These are phyloP conservation scores for Ormosia semicastrata DNA, from an alignment of 306 rosid species.

Conservation along the genomic window DNA sequence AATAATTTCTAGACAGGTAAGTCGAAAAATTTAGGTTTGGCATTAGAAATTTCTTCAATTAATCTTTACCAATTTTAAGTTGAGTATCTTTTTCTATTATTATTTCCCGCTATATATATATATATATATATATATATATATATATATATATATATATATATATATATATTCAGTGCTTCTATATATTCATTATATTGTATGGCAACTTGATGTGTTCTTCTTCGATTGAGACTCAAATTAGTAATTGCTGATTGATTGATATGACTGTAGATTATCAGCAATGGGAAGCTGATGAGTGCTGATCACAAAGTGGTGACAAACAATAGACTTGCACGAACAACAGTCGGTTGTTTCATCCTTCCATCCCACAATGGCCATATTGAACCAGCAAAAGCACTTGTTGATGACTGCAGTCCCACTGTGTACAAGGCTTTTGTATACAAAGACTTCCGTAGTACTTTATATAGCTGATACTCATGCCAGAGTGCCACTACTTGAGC, in stretches of 20 bases:
- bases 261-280: constrained; percentile 16
- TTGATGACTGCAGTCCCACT: background rate
- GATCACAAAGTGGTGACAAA: constrained; percentile 27
- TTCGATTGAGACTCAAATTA: background rate
- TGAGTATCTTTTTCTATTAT: no score
- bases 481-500: background rate
- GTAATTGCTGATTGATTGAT: background rate
- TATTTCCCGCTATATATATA: no score
- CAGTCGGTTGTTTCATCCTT: constrained; percentile 7
- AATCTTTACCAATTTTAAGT: no score
- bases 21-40: no score
- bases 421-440: background rate
- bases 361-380: constrained; percentile 14
- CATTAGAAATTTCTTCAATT: no score
- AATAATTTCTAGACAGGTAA: no score
- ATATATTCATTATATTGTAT: background rate
- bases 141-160: no score
- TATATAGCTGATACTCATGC: constrained; percentile 1
- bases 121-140: no score
- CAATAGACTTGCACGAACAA: background rate
- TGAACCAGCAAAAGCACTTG: constrained; percentile 26
- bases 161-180: no score
- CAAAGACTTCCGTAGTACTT: constrained; percentile 13
- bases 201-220: background rate
- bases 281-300: constrained; percentile 18